Percentiles rank a stretch among this genome's conserved stretches.
These are phyloP conservation scores for Lanzia echinophila DNA, from an alignment of 2,329 filamentous ascomycete species.

Conservation along the genomic window DNA sequence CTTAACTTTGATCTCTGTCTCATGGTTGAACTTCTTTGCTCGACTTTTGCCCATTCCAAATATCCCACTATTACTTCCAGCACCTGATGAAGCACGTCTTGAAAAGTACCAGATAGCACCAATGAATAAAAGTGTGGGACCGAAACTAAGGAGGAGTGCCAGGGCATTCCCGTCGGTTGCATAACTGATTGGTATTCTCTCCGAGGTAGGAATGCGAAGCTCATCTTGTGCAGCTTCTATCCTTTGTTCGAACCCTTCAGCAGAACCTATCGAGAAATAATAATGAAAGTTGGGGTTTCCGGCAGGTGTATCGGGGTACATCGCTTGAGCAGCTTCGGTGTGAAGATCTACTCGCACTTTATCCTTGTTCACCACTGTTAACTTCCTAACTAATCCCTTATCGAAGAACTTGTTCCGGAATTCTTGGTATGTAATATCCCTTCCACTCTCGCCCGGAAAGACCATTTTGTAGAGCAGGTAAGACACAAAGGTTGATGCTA, in stretches of 20 bases:
- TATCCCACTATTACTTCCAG: slow-evolving; percentile 65
- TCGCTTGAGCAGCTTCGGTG: slow-evolving; percentile 61
- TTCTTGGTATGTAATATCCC: slow-evolving; percentile 97
- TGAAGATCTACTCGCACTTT: slow-evolving; percentile 76
- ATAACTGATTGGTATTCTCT: slow-evolving; percentile 91
- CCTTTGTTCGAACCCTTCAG: slow-evolving; percentile 85
- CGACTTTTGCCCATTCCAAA: slow-evolving; percentile 95
- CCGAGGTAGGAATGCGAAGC: slow-evolving; percentile 74
- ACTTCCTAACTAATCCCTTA: slow-evolving; percentile 90
- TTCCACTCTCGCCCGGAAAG: slow-evolving; percentile 56
- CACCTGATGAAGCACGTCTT: slow-evolving; percentile 63
- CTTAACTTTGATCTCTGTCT: slow-evolving; percentile 93
- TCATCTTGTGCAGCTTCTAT: slow-evolving; percentile 84
- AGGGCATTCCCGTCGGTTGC: slow-evolving; percentile 67
- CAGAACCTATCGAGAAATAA: slow-evolving; percentile 91
- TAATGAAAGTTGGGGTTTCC: slow-evolving; percentile 68
- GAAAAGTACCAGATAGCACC: slow-evolving; percentile 76
- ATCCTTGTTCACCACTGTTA: slow-evolving; percentile 71
- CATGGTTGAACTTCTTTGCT: slow-evolving; percentile 96
- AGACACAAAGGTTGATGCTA: slow-evolving; percentile 50
- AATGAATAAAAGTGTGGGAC: slow-evolving; percentile 76
- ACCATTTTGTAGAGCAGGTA: slow-evolving; percentile 59
- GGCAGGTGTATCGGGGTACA: slow-evolving; percentile 71
- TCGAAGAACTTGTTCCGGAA: slow-evolving; percentile 89
- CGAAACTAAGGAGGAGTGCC: slow-evolving; percentile 35